phyloP scores from a whole-genome alignment of 2,329 filamentous ascomycete genomes.

The Phialophora verrucosa region DNA sequence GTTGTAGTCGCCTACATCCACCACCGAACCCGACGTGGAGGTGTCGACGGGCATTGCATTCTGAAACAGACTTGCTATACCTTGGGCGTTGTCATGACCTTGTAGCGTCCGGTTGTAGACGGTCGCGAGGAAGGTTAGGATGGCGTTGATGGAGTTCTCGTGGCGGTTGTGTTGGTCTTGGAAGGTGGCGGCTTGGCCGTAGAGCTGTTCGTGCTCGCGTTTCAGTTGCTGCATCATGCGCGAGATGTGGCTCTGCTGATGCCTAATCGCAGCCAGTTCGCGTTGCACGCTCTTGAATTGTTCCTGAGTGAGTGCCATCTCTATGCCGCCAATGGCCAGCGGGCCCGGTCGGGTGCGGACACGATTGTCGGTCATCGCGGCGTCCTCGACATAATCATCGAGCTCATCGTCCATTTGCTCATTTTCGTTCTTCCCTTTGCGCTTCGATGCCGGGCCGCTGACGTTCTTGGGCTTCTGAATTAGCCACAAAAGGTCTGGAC shows the following conservation, averaged over 20 bases:
- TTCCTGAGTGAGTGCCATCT: constrained; percentile 63
- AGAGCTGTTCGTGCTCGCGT: constrained; percentile 84
- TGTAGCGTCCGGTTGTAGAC: constrained; percentile 95
- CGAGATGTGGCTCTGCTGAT: constrained; percentile 85
- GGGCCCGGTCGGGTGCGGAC: constrained; percentile 46
- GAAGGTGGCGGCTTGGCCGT: constrained; percentile 85
- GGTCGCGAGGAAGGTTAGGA: constrained; percentile 93
- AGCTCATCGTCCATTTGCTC: constrained; percentile 73
- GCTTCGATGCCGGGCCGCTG: constrained; percentile 58
- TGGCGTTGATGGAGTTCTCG: constrained; percentile 98
- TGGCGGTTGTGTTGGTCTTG: constrained; percentile 94
- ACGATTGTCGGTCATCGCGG: constrained; percentile 42
- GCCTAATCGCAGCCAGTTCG: constrained; percentile 80
- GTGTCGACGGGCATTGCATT: constrained; percentile 66
- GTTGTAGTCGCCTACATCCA: constrained; percentile 65
- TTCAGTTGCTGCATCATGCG: constrained; percentile 79
- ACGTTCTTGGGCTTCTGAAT: constrained; percentile 93
- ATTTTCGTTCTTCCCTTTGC: constrained; percentile 57
- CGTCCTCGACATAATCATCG: constrained; percentile 57
- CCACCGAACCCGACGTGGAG: constrained; percentile 63
- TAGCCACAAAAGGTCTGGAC: constrained; percentile 91
- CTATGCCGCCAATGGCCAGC: constrained; percentile 49
- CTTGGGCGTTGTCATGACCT: constrained; percentile 69
- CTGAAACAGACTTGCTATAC: constrained; percentile 79
- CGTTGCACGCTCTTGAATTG: constrained; percentile 78